Percentiles rank a stretch among this genome's conserved stretches.
Conservation (phyloP, 768 basidiomycete genomes). For the Boletus rubescentipes region DNA sequence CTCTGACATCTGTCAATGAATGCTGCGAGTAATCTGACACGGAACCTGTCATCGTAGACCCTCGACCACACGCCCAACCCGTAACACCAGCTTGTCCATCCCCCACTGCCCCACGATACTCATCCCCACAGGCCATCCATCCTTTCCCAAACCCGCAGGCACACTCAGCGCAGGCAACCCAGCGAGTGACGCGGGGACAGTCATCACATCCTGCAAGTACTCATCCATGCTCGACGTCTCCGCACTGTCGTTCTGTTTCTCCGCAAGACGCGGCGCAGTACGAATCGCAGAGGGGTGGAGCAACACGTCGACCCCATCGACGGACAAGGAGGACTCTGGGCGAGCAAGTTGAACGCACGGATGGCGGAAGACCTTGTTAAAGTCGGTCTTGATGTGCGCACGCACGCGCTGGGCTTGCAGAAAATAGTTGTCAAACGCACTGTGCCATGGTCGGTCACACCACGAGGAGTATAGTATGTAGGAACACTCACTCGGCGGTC, state of each 20-base stretch:
- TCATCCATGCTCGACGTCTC: constrained; percentile 41
- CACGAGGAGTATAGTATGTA: background rate
- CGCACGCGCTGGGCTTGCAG: constrained; percentile 88
- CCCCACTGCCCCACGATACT: constrained; percentile 92
- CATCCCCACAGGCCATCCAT: constrained; percentile 81
- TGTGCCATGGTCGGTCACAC: constrained; percentile 28
- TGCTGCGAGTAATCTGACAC: background rate
- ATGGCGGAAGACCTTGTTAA: constrained; percentile 63
- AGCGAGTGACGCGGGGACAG: constrained; percentile 88
- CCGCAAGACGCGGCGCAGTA: constrained; percentile 66
- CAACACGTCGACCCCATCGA: constrained; percentile 69
- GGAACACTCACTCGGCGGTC: constrained; percentile 73
- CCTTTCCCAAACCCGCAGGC: constrained; percentile 48
- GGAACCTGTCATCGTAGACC: constrained; percentile 5
- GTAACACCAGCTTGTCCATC: constrained; percentile 56
- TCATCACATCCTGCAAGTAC: constrained; percentile 91
- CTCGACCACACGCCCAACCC: constrained; percentile 51
- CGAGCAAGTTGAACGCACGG: constrained; percentile 47
- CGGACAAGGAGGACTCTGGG: background rate
- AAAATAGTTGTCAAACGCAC: constrained; percentile 98
- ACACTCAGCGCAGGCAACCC: constrained; percentile 83
- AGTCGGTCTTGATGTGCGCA: constrained; percentile 67
- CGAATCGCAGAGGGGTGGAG: constrained; percentile 86
- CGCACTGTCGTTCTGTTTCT: background rate
- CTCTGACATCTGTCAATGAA: constrained; percentile 16